Evolutionary conservation across 2,329 filamentous ascomycete species (phyloP), one percentile per base, ranked within the genome.

Genomic region (Hymenoscyphus linearis): DNA sequence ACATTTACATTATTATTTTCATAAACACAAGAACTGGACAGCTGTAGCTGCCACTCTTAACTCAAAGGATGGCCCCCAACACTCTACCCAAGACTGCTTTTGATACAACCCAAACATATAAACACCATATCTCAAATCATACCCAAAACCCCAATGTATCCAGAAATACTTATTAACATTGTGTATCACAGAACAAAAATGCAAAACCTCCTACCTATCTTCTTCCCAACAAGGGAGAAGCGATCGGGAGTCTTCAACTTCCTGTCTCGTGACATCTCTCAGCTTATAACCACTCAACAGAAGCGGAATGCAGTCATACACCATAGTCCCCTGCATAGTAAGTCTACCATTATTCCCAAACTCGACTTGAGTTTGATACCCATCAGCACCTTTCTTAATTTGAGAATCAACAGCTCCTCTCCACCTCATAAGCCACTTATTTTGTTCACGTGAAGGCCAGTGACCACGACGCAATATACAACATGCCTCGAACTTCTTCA

Each of bases 371-470:
- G 47, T 52, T 52, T 52, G 47, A 18, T 27, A 6, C 12, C 7
- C 18, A 26, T 52, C 47, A 52, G 14, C n/a, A 6, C 3, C 16
- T 18, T 2, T 18, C 12, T 27, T 27, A 27, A 18, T 1, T 16
- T 52, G 9, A 7, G 22, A 18, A 6, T 18, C 52, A 55, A 35
- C 22, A 18, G 22, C 52, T 18, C 54, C 54, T 56, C 54, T 56
- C 54, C 54, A 56, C 37, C 54, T 40, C 54, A 56, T 40, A 9
- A 36, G 14, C 54, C 34, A 56, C n/a, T 37, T 18, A 16, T 35
- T 18, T 10, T 35, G 27, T 34, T 35, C 18, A 9, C 9, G 16
- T 35, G 22, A 25, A 35, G 52, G 52, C 52, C 52, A 55, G n/a
- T 14, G 12, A 35, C 26, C 52, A 5, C n/a, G 6, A 5, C 5